Percentiles rank a stretch among this genome's conserved stretches.
phyloP scores from a whole-genome alignment of 768 basidiomycete species.

The Dentipellis fragilis region DNA sequence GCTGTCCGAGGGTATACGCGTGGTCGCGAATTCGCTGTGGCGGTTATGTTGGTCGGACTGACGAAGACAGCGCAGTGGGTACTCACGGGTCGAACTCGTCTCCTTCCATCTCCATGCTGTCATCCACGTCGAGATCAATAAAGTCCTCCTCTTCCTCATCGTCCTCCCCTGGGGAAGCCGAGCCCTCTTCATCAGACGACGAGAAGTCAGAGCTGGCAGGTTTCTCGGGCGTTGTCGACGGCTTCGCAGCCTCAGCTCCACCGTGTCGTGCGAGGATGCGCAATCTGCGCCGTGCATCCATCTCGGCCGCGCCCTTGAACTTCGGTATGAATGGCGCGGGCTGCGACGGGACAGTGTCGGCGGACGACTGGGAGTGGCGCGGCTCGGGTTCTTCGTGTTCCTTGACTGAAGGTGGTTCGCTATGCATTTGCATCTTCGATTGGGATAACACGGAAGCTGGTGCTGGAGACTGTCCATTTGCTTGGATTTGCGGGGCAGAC shows the following conservation, averaged over 20 bases:
- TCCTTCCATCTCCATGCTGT: slow-evolving; percentile 44
- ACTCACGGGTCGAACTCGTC: slow-evolving; percentile 79
- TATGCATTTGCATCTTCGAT: neutral
- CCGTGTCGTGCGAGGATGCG: slow-evolving; percentile 55
- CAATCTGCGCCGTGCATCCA: slow-evolving; percentile 61
- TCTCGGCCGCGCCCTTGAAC: slow-evolving; percentile 79
- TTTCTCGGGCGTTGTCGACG: slow-evolving; percentile 16
- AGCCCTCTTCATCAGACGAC: slow-evolving; percentile 44
- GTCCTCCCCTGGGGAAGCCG: slow-evolving; percentile 31
- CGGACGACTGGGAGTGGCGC: neutral
- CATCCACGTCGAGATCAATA: slow-evolving; percentile 37
- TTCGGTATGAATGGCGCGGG: slow-evolving; percentile 59
- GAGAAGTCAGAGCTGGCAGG: slow-evolving; percentile 37
- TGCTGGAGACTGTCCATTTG: neutral
- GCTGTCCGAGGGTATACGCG: slow-evolving; percentile 40
- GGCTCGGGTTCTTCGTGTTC: slow-evolving; percentile 6
- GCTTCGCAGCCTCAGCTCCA: slow-evolving; percentile 23
- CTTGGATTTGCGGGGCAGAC: neutral
- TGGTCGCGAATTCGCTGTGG: slow-evolving; percentile 58
- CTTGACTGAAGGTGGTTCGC: neutral
- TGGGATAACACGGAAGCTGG: neutral
- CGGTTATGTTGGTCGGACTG: neutral
- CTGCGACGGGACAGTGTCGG: slow-evolving; percentile 18
- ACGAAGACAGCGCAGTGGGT: neutral
- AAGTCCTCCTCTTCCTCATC: slow-evolving; percentile 39